Base-by-base conservation (phyloP, 768 basidiomycete species). In the Mycena latifolia region DNA sequence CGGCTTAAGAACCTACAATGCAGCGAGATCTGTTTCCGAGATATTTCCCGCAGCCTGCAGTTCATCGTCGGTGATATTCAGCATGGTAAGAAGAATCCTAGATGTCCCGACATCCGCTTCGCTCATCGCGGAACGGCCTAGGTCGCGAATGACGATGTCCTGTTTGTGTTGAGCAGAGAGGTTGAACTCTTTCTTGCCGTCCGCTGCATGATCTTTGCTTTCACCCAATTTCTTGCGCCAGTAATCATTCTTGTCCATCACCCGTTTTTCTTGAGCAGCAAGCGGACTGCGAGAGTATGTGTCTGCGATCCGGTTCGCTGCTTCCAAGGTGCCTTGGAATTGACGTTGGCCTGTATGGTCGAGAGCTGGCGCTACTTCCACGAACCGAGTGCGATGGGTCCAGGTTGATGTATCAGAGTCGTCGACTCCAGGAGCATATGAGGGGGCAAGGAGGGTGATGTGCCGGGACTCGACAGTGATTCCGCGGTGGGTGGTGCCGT, bases 401-500 rank as follows among this genome's bases (percentile, higher is more conserved):
- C 71, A 72, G 0, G 69, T 72, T 6, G 71, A 66, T 25, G 22
- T 46, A 47, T 69, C 68, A 10, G 70, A 35, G 59, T 71, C 61
- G 27, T 67, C 70, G 12, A 61, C 59, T 5, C 54, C 65, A 17
- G 64, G 63, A 18, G 28, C 43, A 39, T 72, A 72, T 9, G 69
- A 63, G 27, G 69, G 68, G n/a, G 31, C 52, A 22, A 43, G 27
- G 18, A 69, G 57, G 0, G 70, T 73, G 28, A 73, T 39, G 46
- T 73, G 72, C 17, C 59, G 63, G 0, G 69, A 51, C 57, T 73
- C 71, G 35, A 69, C 70, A 1, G 68, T 71, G 22, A 72, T 63
- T 52, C 71, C 69, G 45, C 70, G 66, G 50, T 73, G 63, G 12
- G 74, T 66, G 20, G 75, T 77, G 24, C 76, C 72, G 45, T 77